Percentiles rank a stretch among this genome's conserved stretches.
These are phyloP conservation scores for Helianthus annuus DNA, from an alignment of 129 eudicot genomes.

Conservation along the genomic window HanXRQr2.0-SUNRISE NC_035434.2:173312085-173312584, in stretches of 20 bases:
- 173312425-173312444: background rate
- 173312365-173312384: background rate
- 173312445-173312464: background rate
- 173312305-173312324: constrained; percentile 8
- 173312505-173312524: background rate
- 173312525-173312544: constrained; percentile 10
- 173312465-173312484: background rate
- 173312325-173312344: background rate
- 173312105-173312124: constrained; percentile 33
- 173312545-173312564: background rate
- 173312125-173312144: constrained; percentile 42
- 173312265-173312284: background rate
- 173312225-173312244: background rate
- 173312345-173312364: background rate
- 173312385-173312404: background rate
- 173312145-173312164: constrained; percentile 40
- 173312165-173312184: constrained; percentile 4
- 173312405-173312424: background rate
- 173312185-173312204: background rate
- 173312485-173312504: background rate
- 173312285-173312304: background rate
- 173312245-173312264: background rate
- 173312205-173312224: background rate
- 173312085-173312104: constrained; percentile 36
- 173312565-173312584: background rate